Evolutionary conservation across 495 filamentous ascomycete species (phyloP).

Genomic region (Aspergillus incahuasiensis): DNA sequence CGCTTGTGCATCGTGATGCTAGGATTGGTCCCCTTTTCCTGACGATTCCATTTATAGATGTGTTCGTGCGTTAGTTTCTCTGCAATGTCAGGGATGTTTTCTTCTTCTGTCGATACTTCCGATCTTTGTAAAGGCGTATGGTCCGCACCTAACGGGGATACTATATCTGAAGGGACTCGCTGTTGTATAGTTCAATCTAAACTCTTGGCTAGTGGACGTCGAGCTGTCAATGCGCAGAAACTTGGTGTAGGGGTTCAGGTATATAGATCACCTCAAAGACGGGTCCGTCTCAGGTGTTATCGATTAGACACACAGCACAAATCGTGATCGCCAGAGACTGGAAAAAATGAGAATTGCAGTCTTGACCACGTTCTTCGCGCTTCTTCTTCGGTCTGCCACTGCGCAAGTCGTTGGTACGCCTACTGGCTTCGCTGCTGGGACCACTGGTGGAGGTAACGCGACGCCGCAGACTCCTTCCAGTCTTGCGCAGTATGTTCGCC

Average conservation of each 20-base stretch:
- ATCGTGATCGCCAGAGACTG: not conserved
- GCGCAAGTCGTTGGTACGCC: conserved; percentile 5
- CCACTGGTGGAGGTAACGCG: conserved; percentile 17
- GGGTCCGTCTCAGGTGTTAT: not conserved
- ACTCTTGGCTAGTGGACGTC: not conserved
- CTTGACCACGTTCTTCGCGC: not conserved
- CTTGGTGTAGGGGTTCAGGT: not conserved
- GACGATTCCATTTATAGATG: not conserved
- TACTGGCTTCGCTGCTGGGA: conserved; percentile 15
- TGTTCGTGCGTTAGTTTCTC: not conserved
- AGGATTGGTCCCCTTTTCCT: not conserved
- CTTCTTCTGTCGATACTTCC: not conserved
- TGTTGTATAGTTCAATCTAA: not conserved
- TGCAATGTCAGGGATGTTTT: not conserved
- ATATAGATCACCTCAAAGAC: not conserved
- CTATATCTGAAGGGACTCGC: not conserved
- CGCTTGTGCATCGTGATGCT: not conserved
- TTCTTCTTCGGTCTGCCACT: not conserved
- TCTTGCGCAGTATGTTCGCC: conserved; percentile 10
- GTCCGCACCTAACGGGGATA: not conserved
- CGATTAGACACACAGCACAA: not conserved
- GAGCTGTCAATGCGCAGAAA: not conserved
- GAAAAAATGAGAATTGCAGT: not conserved
- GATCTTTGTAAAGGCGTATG: not conserved
- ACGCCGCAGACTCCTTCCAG: conserved; percentile 10